Percentiles rank a stretch among this genome's conserved stretches.
Evolutionary conservation across 495 filamentous ascomycete species (phyloP).

Genomic region (Barbatosphaeria neglecta): DNA sequence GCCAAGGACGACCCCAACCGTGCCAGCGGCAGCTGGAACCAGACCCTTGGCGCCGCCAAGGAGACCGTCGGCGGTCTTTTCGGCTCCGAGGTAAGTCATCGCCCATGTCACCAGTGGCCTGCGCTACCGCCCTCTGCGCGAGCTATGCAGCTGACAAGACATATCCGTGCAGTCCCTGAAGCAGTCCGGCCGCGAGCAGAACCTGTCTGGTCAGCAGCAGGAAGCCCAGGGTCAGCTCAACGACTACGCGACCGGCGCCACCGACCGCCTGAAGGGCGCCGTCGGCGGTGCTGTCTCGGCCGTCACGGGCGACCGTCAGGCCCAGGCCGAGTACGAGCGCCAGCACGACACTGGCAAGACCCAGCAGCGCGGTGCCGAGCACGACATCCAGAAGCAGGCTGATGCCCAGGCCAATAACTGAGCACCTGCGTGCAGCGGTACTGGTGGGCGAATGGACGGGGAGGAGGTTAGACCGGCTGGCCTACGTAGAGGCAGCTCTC

Average conservation of each 20-base stretch:
- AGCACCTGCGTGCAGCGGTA: too few relatives aligned
- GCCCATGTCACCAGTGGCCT: neutral
- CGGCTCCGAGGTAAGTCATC: constrained; percentile 50
- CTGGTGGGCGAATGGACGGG: neutral
- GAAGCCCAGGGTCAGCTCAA: constrained; percentile 77
- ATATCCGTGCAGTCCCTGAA: constrained; percentile 42
- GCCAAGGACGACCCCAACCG: constrained; percentile 65
- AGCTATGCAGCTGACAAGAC: neutral
- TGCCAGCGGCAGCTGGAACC: constrained; percentile 64
- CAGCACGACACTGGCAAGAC: constrained; percentile 83
- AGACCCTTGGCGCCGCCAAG: constrained; percentile 78
- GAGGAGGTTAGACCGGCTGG: too few relatives aligned
- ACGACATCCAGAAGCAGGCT: constrained; percentile 63
- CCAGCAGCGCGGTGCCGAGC: constrained; percentile 71
- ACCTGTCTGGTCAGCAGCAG: constrained; percentile 63
- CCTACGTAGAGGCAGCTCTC: neutral
- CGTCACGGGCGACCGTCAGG: constrained; percentile 56
- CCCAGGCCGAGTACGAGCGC: constrained; percentile 46
- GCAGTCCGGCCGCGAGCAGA: constrained; percentile 63
- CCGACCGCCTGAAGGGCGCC: constrained; percentile 60
- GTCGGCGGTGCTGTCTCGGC: constrained; percentile 58
- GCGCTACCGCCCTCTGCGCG: neutral
- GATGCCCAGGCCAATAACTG: constrained; percentile 21
- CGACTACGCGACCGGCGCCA: constrained; percentile 60
- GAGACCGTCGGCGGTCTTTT: constrained; percentile 65